Base-by-base conservation (phyloP, 1,139 yeast species). In the Zygosaccharomyces pseudobailii region DNA sequence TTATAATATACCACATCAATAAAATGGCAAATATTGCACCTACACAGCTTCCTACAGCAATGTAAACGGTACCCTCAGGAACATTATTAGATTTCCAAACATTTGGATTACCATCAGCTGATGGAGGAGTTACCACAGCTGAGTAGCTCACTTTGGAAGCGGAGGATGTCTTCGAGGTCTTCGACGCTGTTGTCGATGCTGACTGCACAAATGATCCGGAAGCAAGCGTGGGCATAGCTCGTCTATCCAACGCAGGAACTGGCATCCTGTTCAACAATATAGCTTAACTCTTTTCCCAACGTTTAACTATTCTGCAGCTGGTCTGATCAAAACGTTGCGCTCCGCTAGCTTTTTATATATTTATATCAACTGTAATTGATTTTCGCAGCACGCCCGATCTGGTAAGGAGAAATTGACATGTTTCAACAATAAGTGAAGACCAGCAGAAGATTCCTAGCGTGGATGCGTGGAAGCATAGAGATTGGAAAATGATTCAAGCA, bases 31-130 rank as follows among this genome's bases (percentile, higher is more conserved):
- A 59, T 66, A 62, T 49, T 32, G 58, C 57, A 0, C 82, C 86
- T 2, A 84, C 79, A 36, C 82, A 73, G n/a, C 82, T 72, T 0
- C 94, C 95, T 32, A 84, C 84, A 0, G 86, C 84, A 49, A 87
- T 86, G 66, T 85, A 87, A 3, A 87, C 87, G 0, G 92, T 82
- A 1, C 95, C 95, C 41, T 77, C 71, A 1, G 88, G 86, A 47
- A 74, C 71, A 17, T 38, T 43, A 27, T 60, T 62, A n/a, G 79
- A 69, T 42, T 72, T 68, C 55, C 75, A 65, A 36, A 87, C 72
- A 59, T 74, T 82, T 9, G 95, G 95, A 65, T 86, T 86, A 40
- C 70, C 65, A 40, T 62, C 59, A 36, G 72, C 71, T 22, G 81
- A 69, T 0, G 95, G 95, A 3, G 86, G 84, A 1, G 80, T 72